Percentiles rank a stretch among this genome's conserved stretches.
phyloP scores from a whole-genome alignment of 495 filamentous ascomycete species.

The Neurospora tetraspora region DNA sequence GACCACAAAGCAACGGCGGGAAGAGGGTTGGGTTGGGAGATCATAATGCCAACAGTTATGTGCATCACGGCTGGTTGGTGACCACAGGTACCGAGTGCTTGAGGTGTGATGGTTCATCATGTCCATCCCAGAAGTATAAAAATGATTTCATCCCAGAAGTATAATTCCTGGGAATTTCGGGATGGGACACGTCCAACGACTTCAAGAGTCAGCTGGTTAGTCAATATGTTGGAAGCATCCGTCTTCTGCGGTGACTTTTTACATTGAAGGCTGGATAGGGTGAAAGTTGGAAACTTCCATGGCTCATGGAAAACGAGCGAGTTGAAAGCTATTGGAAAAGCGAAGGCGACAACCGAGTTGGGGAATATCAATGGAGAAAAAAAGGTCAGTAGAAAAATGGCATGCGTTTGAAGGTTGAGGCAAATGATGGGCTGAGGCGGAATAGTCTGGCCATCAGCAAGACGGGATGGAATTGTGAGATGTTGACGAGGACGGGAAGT shows the following conservation, averaged over 20 bases:
- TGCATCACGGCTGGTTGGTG: neutral
- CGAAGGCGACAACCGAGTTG: neutral
- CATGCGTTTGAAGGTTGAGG: neutral
- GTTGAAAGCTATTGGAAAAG: neutral
- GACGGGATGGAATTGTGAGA: neutral
- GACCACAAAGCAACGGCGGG: neutral
- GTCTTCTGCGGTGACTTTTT: neutral
- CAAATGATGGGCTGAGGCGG: neutral
- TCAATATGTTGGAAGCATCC: neutral
- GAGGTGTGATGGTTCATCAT: neutral
- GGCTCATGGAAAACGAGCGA: neutral
- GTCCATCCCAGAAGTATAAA: neutral
- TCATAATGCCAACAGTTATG: neutral
- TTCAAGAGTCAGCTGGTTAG: neutral
- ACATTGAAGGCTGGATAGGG: neutral
- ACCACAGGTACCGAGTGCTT: too few species aligned
- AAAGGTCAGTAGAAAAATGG: neutral
- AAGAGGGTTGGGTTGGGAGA: neutral
- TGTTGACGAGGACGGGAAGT: neutral
- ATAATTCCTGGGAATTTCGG: neutral
- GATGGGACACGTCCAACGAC: neutral
- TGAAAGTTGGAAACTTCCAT: neutral
- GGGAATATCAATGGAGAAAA: neutral
- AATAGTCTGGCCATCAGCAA: neutral
- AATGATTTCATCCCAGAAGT: neutral